Evolutionary conservation across 1,139 yeast genomes (phyloP).

Genomic region (Candida sp.): DNA sequence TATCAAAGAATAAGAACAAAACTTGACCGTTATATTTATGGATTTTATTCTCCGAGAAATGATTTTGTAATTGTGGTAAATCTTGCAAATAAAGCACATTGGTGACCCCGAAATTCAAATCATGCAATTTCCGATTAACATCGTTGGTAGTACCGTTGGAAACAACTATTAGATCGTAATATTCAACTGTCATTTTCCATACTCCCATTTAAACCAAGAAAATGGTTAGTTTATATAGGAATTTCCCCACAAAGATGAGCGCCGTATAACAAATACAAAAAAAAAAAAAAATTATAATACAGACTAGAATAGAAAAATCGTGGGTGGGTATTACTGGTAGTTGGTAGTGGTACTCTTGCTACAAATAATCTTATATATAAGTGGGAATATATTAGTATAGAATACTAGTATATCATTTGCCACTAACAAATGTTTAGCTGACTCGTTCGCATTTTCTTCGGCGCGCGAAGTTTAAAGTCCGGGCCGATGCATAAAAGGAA

Average conservation of each 20-base stretch:
- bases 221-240: not conserved
- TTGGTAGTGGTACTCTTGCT: too few relatives aligned
- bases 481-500: too few relatives aligned
- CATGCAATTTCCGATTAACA: slow-evolving; percentile 24
- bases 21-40: slow-evolving; percentile 25
- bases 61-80: slow-evolving; percentile 21
- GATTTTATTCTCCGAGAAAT: slow-evolving; percentile 10
- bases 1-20: slow-evolving; percentile 40
- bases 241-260: not conserved
- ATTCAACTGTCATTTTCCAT: not conserved
- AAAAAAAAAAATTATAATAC: too few relatives aligned
- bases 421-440: too few relatives aligned
- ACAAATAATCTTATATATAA: too few relatives aligned
- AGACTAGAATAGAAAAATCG: too few relatives aligned
- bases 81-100: slow-evolving; percentile 23
- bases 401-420: too few relatives aligned
- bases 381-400: too few relatives aligned
- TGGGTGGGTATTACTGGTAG: too few relatives aligned
- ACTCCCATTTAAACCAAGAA: not conserved
- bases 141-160: slow-evolving; percentile 33
- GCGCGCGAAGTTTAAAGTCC: too few relatives aligned
- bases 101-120: slow-evolving; percentile 20
- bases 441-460: too few relatives aligned
- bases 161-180: slow-evolving; percentile 31
- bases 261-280: not conserved